These are phyloP conservation scores for Aquilaria malaccensis DNA, from an alignment of 345 rosid genomes.

Conservation along the genomic window DNA sequence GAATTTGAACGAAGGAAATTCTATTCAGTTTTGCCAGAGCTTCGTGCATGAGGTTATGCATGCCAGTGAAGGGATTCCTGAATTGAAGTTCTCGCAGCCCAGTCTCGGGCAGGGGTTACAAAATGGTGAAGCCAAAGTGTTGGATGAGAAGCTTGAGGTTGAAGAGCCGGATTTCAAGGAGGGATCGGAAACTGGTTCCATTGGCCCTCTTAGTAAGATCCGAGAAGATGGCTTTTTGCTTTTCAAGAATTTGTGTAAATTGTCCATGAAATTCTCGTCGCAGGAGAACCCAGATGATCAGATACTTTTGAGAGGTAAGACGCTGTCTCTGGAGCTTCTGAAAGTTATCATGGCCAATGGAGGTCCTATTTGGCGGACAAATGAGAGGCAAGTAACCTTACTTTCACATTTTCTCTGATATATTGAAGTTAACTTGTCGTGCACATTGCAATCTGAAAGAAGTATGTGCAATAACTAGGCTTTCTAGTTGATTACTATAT, in stretches of 20 bases:
- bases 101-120: conserved; percentile 24
- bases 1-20: conserved; percentile 84
- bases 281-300: conserved; percentile 92
- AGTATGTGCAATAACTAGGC: too few relatives aligned
- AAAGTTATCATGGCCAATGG: conserved; percentile 69
- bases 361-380: conserved; percentile 66
- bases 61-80: conserved; percentile 56
- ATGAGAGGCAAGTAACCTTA: conserved; percentile 58
- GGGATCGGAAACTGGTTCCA: conserved; percentile 24
- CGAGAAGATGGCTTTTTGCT: conserved; percentile 84
- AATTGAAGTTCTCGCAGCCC: conserved; percentile 27
- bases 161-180: conserved; percentile 24
- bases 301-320: conserved; percentile 86
- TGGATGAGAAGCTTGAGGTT: conserved; percentile 20
- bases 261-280: conserved; percentile 91
- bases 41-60: conserved; percentile 61
- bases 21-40: conserved; percentile 68
- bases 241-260: conserved; percentile 78
- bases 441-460: too few relatives aligned
- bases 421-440: too few relatives aligned
- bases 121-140: conserved; percentile 35
- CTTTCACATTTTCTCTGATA: too few relatives aligned
- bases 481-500: too few relatives aligned
- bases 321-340: conserved; percentile 72
- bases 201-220: conserved; percentile 40